These are phyloP conservation scores for Hypoxylon lienhwacheense DNA, from an alignment of 495 filamentous ascomycete species.

Conservation along the genomic window DNA sequence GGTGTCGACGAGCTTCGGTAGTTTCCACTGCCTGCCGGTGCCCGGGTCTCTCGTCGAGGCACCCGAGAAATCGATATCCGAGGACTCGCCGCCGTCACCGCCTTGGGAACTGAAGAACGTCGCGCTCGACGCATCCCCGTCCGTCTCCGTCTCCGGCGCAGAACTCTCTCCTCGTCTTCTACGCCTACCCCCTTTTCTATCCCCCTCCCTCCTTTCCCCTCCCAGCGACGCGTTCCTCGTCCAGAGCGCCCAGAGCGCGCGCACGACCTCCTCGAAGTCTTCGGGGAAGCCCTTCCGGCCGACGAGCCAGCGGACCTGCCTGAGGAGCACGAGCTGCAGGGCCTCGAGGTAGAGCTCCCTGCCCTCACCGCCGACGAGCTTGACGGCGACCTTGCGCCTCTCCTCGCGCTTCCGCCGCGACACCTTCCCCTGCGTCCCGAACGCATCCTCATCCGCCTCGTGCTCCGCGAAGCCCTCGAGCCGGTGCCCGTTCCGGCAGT, in stretches of 20 bases:
- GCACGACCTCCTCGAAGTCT: slow-evolving; percentile 54
- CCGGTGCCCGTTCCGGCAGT: slow-evolving; percentile 57
- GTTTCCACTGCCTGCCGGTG: slow-evolving; percentile 40
- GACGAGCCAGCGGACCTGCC: slow-evolving; percentile 49
- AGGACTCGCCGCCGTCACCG: slow-evolving; percentile 19
- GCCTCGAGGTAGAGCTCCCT: slow-evolving; percentile 78
- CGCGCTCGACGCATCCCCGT: slow-evolving; percentile 12
- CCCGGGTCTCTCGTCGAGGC: slow-evolving; percentile 32
- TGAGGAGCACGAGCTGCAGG: slow-evolving; percentile 71
- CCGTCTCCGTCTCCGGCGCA: slow-evolving; percentile 9
- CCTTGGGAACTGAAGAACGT: slow-evolving; percentile 47
- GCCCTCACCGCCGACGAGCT: slow-evolving; percentile 64
- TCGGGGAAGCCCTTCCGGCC: slow-evolving; percentile 42
- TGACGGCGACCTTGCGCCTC: slow-evolving; percentile 59
- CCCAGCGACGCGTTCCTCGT: slow-evolving; percentile 43
- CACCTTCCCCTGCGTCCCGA: slow-evolving; percentile 61
- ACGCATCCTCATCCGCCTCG: slow-evolving; percentile 73
- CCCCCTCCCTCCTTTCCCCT: too few relatives aligned
- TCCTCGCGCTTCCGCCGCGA: slow-evolving; percentile 49
- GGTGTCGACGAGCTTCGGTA: slow-evolving; percentile 47
- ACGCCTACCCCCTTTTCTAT: slow-evolving; percentile 9
- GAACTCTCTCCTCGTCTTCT: slow-evolving; percentile 4
- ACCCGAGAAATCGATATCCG: slow-evolving; percentile 29
- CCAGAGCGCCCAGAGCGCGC: slow-evolving; percentile 55
- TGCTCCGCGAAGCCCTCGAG: slow-evolving; percentile 50